A percentile compares a stretch with the other conserved stretches of the same genome.
Evolutionary conservation across 805 yeast species (phyloP).

Genomic region (Wickerhamomyces rabaulensis): DNA sequence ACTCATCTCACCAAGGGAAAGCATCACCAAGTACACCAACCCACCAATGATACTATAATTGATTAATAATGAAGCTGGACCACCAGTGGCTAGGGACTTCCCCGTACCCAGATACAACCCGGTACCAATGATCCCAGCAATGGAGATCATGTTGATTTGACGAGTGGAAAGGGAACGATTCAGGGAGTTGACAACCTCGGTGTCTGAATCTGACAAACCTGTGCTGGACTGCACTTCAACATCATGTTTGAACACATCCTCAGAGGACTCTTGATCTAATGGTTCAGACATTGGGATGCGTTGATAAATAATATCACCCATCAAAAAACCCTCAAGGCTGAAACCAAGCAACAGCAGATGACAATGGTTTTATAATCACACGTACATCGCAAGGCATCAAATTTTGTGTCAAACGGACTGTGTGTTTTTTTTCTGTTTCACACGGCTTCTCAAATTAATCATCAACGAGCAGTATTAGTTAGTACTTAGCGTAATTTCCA

Average conservation of each 20-base stretch:
- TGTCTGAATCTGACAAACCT: not conserved
- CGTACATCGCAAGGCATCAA: not conserved
- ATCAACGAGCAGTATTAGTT: too few relatives aligned
- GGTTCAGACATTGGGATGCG: too few relatives aligned
- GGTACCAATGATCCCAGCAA: constrained; percentile 82
- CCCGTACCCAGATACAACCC: constrained; percentile 56
- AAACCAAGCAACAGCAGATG: not conserved
- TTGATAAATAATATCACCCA: not conserved
- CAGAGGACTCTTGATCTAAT: not conserved
- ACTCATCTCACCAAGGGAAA: constrained; percentile 54
- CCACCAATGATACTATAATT: constrained; percentile 41
- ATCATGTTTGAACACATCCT: not conserved
- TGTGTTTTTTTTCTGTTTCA: too few relatives aligned
- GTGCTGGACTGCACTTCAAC: not conserved
- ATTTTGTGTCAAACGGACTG: not conserved
- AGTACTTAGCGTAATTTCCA: too few relatives aligned
- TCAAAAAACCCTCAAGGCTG: not conserved
- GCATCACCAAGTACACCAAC: constrained; percentile 50
- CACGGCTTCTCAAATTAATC: too few relatives aligned
- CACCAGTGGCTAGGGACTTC: constrained; percentile 36
- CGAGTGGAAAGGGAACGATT: constrained; percentile 31
- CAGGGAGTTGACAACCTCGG: constrained; percentile 15
- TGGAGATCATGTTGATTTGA: constrained; percentile 70
- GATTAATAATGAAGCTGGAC: constrained; percentile 30
- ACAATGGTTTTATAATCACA: not conserved